phyloP scores from a whole-genome alignment of 306 rosid species.

The Medicago ruthenica region DNA sequence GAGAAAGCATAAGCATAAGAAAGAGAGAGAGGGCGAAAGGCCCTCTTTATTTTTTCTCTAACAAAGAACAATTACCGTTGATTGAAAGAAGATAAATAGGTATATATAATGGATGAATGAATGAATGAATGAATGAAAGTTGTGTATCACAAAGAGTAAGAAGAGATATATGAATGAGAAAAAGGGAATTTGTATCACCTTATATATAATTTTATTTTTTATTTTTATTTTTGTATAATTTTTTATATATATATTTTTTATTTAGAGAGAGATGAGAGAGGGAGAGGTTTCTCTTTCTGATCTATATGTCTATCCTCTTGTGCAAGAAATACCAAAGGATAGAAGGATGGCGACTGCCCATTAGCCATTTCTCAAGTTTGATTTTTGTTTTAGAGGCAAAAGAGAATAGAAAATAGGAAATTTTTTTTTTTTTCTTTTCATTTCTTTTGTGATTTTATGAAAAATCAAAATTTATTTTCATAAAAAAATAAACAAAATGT shows the following conservation, averaged over 20 bases:
- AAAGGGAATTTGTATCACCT: conserved; percentile 50
- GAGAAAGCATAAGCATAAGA: conserved; percentile 65
- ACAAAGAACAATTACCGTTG: conserved; percentile 56
- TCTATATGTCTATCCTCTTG: conserved; percentile 50
- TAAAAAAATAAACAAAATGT: neutral
- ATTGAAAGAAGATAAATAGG: conserved; percentile 55
- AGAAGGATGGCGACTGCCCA: conserved; percentile 59
- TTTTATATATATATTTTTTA: neutral
- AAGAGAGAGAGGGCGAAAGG: conserved; percentile 91
- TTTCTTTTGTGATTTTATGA: neutral
- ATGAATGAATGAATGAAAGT: conserved; percentile 51
- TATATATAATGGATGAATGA: conserved; percentile 41
- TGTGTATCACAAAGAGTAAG: conserved; percentile 45
- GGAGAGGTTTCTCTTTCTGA: conserved; percentile 5
- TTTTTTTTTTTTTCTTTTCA: neutral
- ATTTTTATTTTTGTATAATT: neutral
- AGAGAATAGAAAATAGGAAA: neutral
- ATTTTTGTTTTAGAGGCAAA: conserved; percentile 26
- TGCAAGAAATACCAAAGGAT: conserved; percentile 56
- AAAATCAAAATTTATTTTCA: neutral
- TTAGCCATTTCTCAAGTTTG: conserved; percentile 44
- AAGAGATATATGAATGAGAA: conserved; percentile 55
- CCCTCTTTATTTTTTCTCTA: conserved; percentile 59
- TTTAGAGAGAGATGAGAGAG: conserved; percentile 47
- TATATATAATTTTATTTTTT: conserved; percentile 2